phyloP scores from a whole-genome alignment of 2,329 filamentous ascomycete genomes.

The Conoideocrella luteorostrata region DNA sequence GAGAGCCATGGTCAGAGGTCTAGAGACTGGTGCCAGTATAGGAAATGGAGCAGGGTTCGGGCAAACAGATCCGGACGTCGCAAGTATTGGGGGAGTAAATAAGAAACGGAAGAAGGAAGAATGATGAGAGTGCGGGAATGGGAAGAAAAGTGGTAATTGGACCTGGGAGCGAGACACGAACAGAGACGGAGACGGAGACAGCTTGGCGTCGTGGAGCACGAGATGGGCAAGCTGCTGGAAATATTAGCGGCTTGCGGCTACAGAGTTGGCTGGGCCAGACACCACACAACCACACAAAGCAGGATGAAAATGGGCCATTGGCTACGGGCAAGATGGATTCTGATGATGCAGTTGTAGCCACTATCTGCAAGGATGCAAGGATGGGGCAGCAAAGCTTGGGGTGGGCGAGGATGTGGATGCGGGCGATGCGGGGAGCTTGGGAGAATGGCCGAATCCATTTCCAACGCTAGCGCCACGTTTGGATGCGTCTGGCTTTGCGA shows the following conservation, averaged over 20 bases:
- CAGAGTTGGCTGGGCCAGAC: neutral
- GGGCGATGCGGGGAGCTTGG: slow-evolving; percentile 10
- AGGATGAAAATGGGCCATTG: neutral
- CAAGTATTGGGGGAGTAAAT: slow-evolving; percentile 22
- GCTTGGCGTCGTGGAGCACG: slow-evolving; percentile 43
- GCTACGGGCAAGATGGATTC: slow-evolving; percentile 1
- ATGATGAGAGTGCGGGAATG: slow-evolving; percentile 15
- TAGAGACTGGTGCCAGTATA: slow-evolving; percentile 46
- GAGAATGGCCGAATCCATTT: slow-evolving; percentile 9
- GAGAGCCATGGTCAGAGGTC: slow-evolving; percentile 54
- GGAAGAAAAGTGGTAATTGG: slow-evolving; percentile 15
- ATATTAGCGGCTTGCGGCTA: neutral
- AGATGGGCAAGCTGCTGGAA: slow-evolving; percentile 42
- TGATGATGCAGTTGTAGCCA: slow-evolving; percentile 10
- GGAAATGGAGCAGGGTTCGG: slow-evolving; percentile 49
- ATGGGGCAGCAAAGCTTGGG: slow-evolving; percentile 7
- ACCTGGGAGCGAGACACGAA: slow-evolving; percentile 11
- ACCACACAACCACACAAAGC: neutral
- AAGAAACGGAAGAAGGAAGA: slow-evolving; percentile 26
- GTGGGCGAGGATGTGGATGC: slow-evolving; percentile 5
- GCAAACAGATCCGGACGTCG: slow-evolving; percentile 43
- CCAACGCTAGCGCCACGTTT: slow-evolving; percentile 8
- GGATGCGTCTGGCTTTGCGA: neutral
- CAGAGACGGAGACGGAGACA: slow-evolving; percentile 20
- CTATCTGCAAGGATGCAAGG: slow-evolving; percentile 8